Evolutionary conservation across 164 flowering plant species (phyloP).

Genomic region (Chloranthus sessilifolius): DNA sequence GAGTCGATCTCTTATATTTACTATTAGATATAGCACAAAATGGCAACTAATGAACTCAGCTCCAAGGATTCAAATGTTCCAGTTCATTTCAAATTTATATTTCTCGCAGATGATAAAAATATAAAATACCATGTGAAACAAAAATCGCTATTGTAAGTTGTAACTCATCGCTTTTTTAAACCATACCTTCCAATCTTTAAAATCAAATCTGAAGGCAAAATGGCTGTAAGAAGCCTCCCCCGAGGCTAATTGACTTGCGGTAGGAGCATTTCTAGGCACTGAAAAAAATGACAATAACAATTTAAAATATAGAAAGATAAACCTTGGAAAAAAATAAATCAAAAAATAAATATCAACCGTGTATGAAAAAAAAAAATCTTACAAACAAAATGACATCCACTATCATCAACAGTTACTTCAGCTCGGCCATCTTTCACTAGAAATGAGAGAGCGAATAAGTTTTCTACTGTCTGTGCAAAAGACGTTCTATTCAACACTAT

Average conservation of each 20-base stretch:
- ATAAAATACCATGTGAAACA: background rate
- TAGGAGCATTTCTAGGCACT: conserved; percentile 91
- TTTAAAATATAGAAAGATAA: background rate
- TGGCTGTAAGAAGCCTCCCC: conserved; percentile 64
- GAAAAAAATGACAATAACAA: conserved; percentile 13
- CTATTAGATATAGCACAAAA: too few relatives aligned
- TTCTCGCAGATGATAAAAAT: too few relatives aligned
- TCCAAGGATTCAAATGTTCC: background rate
- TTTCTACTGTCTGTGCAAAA: conserved; percentile 88
- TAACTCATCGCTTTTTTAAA: background rate
- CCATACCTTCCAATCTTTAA: conserved; percentile 84
- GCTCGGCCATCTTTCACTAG: conserved; percentile 87
- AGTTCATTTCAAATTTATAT: background rate
- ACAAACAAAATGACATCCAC: conserved; percentile 69
- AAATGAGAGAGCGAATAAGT: conserved; percentile 85
- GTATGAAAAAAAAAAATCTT: conserved; percentile 21
- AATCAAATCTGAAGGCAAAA: conserved; percentile 85
- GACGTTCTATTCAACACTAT: conserved; percentile 62
- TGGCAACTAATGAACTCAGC: too few relatives aligned
- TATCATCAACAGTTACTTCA: conserved; percentile 45
- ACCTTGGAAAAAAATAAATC: background rate
- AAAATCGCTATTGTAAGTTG: background rate
- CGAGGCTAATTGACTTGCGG: conserved; percentile 43
- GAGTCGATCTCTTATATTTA: too few relatives aligned
- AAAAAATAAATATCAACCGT: background rate